Percentiles rank a stretch among this genome's conserved stretches.
These are phyloP conservation scores for Poterioochromonas sp. DNA, from an alignment of 352 stramenopile genomes.

Conservation along the genomic window DNA sequence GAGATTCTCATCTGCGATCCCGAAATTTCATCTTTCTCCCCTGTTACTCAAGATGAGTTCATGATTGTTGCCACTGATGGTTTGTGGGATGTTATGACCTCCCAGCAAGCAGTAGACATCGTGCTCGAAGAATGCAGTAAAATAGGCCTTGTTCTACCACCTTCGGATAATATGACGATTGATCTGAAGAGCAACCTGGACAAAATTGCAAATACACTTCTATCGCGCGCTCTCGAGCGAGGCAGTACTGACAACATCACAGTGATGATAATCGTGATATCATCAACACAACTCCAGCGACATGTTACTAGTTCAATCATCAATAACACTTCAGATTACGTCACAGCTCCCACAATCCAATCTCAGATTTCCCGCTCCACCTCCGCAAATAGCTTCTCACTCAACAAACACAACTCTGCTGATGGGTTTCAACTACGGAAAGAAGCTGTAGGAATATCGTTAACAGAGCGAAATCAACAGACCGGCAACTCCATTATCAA, in stretches of 20 bases:
- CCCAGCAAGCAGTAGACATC: conserved; percentile 63
- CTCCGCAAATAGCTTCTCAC: too few relatives aligned
- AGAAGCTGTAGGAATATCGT: too few relatives aligned
- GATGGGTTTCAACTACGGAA: too few relatives aligned
- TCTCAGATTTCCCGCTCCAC: too few relatives aligned
- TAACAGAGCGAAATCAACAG: too few relatives aligned
- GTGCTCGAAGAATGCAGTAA: neutral
- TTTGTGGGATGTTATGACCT: conserved; percentile 73
- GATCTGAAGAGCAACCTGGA: neutral
- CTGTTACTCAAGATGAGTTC: conserved; percentile 56
- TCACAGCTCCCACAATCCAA: neutral
- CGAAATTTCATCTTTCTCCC: neutral
- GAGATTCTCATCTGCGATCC: neutral
- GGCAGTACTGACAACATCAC: neutral
- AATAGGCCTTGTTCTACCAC: neutral
- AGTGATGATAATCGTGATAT: neutral
- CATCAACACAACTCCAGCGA: conserved; percentile 32
- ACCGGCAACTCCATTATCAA: too few relatives aligned
- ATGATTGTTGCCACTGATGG: conserved; percentile 75
- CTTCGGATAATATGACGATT: neutral
- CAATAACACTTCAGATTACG: neutral
- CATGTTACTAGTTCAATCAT: neutral
- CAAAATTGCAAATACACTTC: neutral
- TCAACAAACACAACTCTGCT: too few relatives aligned
- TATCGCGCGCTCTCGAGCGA: neutral